These are phyloP conservation scores for Boletus subparvulus DNA, from an alignment of 768 basidiomycete species.

Conservation along the genomic window DNA sequence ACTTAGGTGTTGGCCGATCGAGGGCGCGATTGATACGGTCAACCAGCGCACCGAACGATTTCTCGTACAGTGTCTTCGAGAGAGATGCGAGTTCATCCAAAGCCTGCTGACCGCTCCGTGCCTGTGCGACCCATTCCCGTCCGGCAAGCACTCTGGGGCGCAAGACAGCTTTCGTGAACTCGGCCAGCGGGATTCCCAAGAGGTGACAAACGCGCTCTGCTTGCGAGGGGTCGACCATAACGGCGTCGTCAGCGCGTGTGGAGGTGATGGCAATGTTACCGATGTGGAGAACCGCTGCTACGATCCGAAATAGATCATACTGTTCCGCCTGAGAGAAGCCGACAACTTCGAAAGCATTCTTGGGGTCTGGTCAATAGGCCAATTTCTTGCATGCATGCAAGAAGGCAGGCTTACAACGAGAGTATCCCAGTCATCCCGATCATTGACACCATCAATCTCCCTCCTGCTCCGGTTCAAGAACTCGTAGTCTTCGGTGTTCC, in stretches of 20 bases:
- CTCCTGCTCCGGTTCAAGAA: slow-evolving; percentile 87
- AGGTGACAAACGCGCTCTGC: slow-evolving; percentile 89
- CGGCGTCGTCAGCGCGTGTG: slow-evolving; percentile 74
- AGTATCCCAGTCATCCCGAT: slow-evolving; percentile 81
- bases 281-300: slow-evolving; percentile 92
- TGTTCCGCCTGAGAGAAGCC: slow-evolving; percentile 87
- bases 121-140: slow-evolving; percentile 95
- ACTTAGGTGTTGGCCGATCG: slow-evolving; percentile 88
- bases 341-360: slow-evolving; percentile 85
- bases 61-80: slow-evolving; percentile 96
- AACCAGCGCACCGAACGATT: slow-evolving; percentile 90
- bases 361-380: slow-evolving; percentile 6
- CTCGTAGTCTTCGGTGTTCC: slow-evolving; percentile 77
- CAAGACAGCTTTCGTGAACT: slow-evolving; percentile 86
- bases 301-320: slow-evolving; percentile 88
- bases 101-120: slow-evolving; percentile 87
- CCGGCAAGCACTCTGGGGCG: slow-evolving; percentile 92
- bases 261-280: slow-evolving; percentile 87
- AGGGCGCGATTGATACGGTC: slow-evolving; percentile 94
- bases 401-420: slow-evolving; percentile 53
- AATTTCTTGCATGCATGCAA: not conserved
- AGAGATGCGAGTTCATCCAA: slow-evolving; percentile 88
- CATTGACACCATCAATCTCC: slow-evolving; percentile 95
- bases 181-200: slow-evolving; percentile 81
- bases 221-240: slow-evolving; percentile 79